phyloP scores from a whole-genome alignment of 2,329 filamentous ascomycete species.

The Aspergillus ustus region DNA sequence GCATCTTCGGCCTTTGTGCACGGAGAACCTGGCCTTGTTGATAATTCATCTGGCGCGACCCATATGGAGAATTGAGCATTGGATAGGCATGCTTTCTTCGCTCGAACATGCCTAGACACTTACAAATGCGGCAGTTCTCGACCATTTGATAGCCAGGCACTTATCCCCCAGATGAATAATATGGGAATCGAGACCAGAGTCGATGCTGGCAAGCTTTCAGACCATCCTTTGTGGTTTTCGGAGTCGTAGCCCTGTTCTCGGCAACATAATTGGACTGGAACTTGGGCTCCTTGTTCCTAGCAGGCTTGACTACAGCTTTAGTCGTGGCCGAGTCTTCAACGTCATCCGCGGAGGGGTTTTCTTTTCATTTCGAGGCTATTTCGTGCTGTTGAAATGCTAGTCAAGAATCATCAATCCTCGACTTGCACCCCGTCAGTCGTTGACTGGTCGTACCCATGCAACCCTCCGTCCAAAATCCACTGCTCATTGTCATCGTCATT shows the following conservation, averaged over 20 bases:
- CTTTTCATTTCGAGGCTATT: neutral
- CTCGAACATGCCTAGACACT: too few relatives aligned
- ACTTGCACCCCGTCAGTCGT: neutral
- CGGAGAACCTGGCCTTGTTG: too few relatives aligned
- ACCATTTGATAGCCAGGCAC: neutral
- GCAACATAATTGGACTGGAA: neutral
- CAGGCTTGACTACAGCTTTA: neutral
- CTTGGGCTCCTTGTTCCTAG: neutral
- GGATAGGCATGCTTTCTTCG: too few relatives aligned
- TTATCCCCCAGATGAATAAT: neutral
- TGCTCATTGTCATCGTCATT: conserved; percentile 54
- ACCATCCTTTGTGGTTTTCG: neutral
- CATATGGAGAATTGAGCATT: too few relatives aligned
- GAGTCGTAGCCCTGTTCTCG: neutral
- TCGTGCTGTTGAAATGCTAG: neutral
- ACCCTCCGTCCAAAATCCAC: conserved; percentile 52
- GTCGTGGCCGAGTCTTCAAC: neutral
- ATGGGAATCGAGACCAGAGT: neutral
- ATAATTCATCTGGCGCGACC: too few relatives aligned
- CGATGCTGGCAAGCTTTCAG: neutral
- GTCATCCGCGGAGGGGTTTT: neutral
- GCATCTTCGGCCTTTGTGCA: too few relatives aligned
- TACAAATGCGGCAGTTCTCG: neutral
- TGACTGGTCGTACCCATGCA: conserved; percentile 39
- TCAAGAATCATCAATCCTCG: neutral